These are phyloP conservation scores for Candida tammaniensis DNA, from an alignment of 805 yeast genomes.

Conservation along the genomic window DNA sequence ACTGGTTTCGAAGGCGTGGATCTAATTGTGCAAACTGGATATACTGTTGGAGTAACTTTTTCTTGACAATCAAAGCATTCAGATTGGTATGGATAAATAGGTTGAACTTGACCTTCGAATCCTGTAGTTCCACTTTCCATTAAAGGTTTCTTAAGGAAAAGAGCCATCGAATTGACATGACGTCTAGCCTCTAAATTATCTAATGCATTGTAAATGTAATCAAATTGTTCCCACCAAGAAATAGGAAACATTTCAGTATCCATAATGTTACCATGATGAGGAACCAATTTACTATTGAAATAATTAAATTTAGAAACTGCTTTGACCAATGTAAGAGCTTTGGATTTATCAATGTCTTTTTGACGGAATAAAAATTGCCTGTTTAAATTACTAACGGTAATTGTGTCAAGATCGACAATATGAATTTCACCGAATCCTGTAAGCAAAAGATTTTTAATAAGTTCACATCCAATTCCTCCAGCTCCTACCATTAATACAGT, in stretches of 20 bases:
- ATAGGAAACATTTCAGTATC: slow-evolving; percentile 68
- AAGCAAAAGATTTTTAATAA: slow-evolving; percentile 73
- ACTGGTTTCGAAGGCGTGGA: slow-evolving; percentile 96
- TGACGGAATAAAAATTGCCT: slow-evolving; percentile 90
- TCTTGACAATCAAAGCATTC: slow-evolving; percentile 94
- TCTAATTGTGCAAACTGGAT: slow-evolving; percentile 94
- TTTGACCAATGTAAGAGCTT: slow-evolving; percentile 77
- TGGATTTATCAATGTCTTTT: slow-evolving; percentile 85
- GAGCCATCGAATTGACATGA: slow-evolving; percentile 80
- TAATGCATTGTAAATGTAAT: slow-evolving; percentile 82
- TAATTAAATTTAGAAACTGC: slow-evolving; percentile 76
- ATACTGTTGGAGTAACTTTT: slow-evolving; percentile 84
- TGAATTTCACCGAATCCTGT: slow-evolving; percentile 85
- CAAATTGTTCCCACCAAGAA: slow-evolving; percentile 71
- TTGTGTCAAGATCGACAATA: slow-evolving; percentile 92
- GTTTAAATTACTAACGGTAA: slow-evolving; percentile 87
- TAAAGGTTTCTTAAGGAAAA: slow-evolving; percentile 69
- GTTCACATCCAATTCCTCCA: slow-evolving; percentile 95
- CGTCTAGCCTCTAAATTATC: slow-evolving; percentile 92
- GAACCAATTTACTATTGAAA: slow-evolving; percentile 55
- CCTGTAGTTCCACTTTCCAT: slow-evolving; percentile 97
- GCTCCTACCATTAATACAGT: slow-evolving; percentile 87
- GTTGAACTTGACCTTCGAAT: slow-evolving; percentile 89
- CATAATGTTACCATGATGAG: slow-evolving; percentile 88
- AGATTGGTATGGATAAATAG: slow-evolving; percentile 74